phyloP scores from a whole-genome alignment of 2,329 filamentous ascomycete species.

The Pestalotiopsis sp. region DNA sequence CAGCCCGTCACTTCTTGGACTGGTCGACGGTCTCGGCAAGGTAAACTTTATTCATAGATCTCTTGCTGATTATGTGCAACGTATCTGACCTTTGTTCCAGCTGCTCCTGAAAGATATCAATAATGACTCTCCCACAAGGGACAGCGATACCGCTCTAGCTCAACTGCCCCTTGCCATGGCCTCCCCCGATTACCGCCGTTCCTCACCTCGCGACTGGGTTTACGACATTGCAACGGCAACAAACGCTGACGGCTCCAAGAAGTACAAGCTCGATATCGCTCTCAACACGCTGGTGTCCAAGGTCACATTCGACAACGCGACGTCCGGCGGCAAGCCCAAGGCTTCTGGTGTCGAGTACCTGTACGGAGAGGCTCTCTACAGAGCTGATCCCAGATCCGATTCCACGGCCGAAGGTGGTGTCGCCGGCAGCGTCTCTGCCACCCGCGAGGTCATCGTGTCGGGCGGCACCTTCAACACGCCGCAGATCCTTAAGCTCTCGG shows the following conservation, averaged over 20 bases:
- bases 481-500: constrained; percentile 51
- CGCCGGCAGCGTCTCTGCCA: constrained; percentile 37
- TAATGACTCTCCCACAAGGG: constrained; percentile 44
- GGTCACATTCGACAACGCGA: constrained; percentile 43
- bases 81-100: background rate
- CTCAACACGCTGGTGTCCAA: constrained; percentile 50
- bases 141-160: constrained; percentile 51
- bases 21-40: constrained; percentile 3
- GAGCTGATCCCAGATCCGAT: constrained; percentile 38
- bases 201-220: constrained; percentile 59
- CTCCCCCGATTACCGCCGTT: constrained; percentile 45
- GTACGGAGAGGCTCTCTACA: constrained; percentile 48
- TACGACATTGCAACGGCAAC: constrained; percentile 49
- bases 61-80: background rate
- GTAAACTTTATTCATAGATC: background rate
- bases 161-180: constrained; percentile 61
- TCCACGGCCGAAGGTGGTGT: constrained; percentile 20
- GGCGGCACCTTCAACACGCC: constrained; percentile 56
- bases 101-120: constrained; percentile 47
- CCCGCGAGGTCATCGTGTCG: constrained; percentile 50
- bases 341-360: constrained; percentile 54
- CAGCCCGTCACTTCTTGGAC: background rate
- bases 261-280: constrained; percentile 58
- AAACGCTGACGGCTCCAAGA: constrained; percentile 51
- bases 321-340: constrained; percentile 33